These are phyloP conservation scores for Jatropha curcas DNA, from an alignment of 345 rosid species.

Conservation along the genomic window DNA sequence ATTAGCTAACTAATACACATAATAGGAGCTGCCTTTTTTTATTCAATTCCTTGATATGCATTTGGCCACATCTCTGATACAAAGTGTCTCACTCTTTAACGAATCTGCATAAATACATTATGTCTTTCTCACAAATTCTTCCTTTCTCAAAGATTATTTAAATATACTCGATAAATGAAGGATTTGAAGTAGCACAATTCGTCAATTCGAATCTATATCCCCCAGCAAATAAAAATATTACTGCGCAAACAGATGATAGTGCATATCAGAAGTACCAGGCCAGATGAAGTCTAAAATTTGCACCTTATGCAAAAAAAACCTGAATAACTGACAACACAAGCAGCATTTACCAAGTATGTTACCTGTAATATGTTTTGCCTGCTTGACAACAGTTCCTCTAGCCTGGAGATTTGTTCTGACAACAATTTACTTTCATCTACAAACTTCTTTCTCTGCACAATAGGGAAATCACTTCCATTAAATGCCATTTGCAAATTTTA, in stretches of 20 bases:
- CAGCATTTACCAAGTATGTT: background rate
- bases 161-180: too few species aligned
- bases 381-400: conserved; percentile 73
- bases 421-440: conserved; percentile 66
- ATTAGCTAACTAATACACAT: too few species aligned
- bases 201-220: too few species aligned
- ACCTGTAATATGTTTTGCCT: conserved; percentile 78
- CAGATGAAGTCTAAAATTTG: background rate
- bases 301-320: background rate
- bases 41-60: too few species aligned
- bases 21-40: too few species aligned
- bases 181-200: too few species aligned
- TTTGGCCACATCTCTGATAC: too few species aligned
- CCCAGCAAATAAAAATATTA: background rate
- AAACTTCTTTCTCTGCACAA: conserved; percentile 71
- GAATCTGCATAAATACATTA: too few species aligned
- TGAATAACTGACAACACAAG: background rate
- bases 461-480: conserved; percentile 14
- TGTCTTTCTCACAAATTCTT: too few species aligned
- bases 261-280: background rate
- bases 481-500: background rate
- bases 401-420: conserved; percentile 65
- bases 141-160: too few species aligned
- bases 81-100: too few species aligned
- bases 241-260: background rate